phyloP scores from a whole-genome alignment of 1,284 basidiomycete species.

The Ceratobasidium sp. region DNA sequence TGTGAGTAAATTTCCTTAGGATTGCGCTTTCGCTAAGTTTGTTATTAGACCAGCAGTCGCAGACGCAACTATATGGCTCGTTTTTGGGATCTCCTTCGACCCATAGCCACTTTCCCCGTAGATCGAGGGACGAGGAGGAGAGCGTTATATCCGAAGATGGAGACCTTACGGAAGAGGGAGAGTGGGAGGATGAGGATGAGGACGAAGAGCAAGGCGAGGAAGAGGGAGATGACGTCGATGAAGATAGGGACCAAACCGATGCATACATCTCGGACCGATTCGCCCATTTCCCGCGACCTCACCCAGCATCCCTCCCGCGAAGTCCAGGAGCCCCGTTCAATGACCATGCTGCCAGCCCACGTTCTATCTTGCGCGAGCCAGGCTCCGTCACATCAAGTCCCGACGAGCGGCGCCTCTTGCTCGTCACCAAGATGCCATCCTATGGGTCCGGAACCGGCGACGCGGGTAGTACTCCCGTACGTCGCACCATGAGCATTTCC shows the following conservation, averaged over 20 bases:
- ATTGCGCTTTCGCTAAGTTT: slow-evolving; percentile 1
- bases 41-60: slow-evolving; percentile 43
- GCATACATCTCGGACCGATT: slow-evolving; percentile 44
- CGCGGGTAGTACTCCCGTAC: background rate
- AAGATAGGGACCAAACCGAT: slow-evolving; percentile 51
- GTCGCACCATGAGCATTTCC: background rate
- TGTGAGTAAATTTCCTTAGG: background rate
- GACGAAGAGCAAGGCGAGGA: slow-evolving; percentile 51
- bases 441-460: slow-evolving; percentile 7
- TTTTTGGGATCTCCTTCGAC: slow-evolving; percentile 46
- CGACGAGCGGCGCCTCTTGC: slow-evolving; percentile 31
- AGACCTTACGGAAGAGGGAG: slow-evolving; percentile 46
- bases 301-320: slow-evolving; percentile 33
- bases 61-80: slow-evolving; percentile 46
- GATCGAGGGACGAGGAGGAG: slow-evolving; percentile 42
- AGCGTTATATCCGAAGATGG: slow-evolving; percentile 38
- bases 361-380: slow-evolving; percentile 38
- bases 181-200: slow-evolving; percentile 47
- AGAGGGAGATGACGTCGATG: slow-evolving; percentile 50
- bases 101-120: slow-evolving; percentile 2
- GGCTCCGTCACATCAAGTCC: slow-evolving; percentile 19
- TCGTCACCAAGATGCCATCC: slow-evolving; percentile 41
- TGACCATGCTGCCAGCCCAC: slow-evolving; percentile 41
- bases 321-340: slow-evolving; percentile 37
- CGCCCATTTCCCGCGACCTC: slow-evolving; percentile 47